phyloP scores from a whole-genome alignment of 441 rosid species.

The Isatis lusitanica region DNA sequence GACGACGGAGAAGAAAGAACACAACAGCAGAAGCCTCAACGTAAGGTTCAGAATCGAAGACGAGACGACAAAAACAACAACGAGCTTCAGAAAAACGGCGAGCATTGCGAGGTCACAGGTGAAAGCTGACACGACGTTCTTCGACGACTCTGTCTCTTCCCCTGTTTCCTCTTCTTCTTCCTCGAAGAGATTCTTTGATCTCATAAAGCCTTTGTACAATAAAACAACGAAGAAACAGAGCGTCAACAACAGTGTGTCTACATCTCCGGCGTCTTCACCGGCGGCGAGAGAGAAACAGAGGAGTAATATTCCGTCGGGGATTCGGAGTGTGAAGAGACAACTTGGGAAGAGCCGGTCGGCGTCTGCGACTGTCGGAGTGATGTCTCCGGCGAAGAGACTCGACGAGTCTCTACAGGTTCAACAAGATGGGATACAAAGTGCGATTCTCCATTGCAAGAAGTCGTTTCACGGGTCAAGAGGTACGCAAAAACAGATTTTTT shows the following conservation, averaged over 20 bases:
- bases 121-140: slow-evolving; percentile 17
- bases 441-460: slow-evolving; percentile 71
- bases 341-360: slow-evolving; percentile 76
- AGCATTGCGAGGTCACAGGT: slow-evolving; percentile 17
- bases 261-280: slow-evolving; percentile 42
- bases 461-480: slow-evolving; percentile 61
- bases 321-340: slow-evolving; percentile 42
- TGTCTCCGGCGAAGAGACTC: slow-evolving; percentile 48
- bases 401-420: slow-evolving; percentile 61
- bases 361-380: slow-evolving; percentile 35
- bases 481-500: slow-evolving; percentile 8
- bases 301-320: slow-evolving; percentile 33
- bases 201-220: slow-evolving; percentile 48
- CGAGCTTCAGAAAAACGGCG: slow-evolving; percentile 16
- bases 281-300: slow-evolving; percentile 48
- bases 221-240: slow-evolving; percentile 33
- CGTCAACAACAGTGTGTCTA: not conserved
- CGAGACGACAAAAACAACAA: not conserved
- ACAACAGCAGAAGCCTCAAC: slow-evolving; percentile 26
- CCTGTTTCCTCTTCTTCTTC: slow-evolving; percentile 26
- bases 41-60: slow-evolving; percentile 38
- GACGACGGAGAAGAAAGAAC: slow-evolving; percentile 23
- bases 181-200: slow-evolving; percentile 49
- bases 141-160: slow-evolving; percentile 21
- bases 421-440: slow-evolving; percentile 68